Conservation (phyloP, 805 yeast species). For the Kodamaea lidongshanica region DNA sequence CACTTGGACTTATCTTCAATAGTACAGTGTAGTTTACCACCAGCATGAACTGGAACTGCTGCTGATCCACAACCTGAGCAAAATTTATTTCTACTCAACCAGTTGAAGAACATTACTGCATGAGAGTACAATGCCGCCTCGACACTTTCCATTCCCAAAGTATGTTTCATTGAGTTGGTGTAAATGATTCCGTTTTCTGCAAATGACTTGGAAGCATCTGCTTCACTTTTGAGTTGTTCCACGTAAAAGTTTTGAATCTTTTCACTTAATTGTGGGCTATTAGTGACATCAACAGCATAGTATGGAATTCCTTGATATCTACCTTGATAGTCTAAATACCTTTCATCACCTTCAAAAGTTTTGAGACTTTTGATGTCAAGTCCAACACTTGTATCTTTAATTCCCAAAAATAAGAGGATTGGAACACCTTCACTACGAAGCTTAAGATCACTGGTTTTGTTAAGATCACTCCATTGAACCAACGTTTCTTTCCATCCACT, state of each 20-base stretch:
- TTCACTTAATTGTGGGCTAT: constrained; percentile 35
- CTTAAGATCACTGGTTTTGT: constrained; percentile 31
- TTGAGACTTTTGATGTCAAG: constrained; percentile 26
- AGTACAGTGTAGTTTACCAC: constrained; percentile 55
- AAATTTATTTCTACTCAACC: constrained; percentile 66
- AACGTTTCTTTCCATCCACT: constrained; percentile 10
- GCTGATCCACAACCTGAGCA: constrained; percentile 84
- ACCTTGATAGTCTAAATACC: constrained; percentile 39
- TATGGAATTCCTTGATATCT: constrained; percentile 57
- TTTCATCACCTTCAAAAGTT: constrained; percentile 21
- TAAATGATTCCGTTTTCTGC: constrained; percentile 18
- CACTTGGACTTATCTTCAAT: constrained; percentile 20
- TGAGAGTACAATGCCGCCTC: constrained; percentile 73
- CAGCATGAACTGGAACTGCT: constrained; percentile 59
- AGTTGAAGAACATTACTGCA: constrained; percentile 77
- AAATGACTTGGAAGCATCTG: constrained; percentile 10
- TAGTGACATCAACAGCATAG: constrained; percentile 54
- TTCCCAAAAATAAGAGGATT: constrained; percentile 38
- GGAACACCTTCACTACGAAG: constrained; percentile 35
- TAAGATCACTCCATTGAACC: constrained; percentile 25
- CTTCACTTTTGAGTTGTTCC: constrained; percentile 15
- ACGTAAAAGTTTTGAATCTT: constrained; percentile 25
- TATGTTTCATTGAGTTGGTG: constrained; percentile 32
- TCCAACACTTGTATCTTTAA: constrained; percentile 42
- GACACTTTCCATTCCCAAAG: constrained; percentile 24